Evolutionary conservation across 345 rosid genomes (phyloP).

Genomic region (Excoecaria cochinchinensis): DNA sequence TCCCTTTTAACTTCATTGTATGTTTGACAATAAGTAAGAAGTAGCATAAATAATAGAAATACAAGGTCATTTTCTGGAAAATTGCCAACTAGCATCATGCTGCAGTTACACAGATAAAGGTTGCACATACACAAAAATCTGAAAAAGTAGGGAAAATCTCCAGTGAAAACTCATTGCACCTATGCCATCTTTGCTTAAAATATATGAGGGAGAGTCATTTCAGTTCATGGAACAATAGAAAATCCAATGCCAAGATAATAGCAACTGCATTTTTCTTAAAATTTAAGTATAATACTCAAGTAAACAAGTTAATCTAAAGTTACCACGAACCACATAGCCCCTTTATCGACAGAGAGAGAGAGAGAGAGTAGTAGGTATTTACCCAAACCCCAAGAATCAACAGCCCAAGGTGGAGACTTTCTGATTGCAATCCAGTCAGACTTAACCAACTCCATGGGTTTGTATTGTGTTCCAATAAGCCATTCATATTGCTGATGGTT

Average conservation of each 20-base stretch:
- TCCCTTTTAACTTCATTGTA: no score
- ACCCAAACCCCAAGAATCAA: slow-evolving; percentile 99
- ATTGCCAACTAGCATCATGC: background rate
- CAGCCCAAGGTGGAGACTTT: slow-evolving; percentile 95
- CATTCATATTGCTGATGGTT: slow-evolving; percentile 79
- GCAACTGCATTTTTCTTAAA: background rate
- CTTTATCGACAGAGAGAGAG: background rate
- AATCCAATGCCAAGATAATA: background rate
- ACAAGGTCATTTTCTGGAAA: background rate
- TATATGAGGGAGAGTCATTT: background rate
- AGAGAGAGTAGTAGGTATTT: slow-evolving; percentile 23
- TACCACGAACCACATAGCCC: background rate
- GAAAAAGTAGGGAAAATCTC: background rate
- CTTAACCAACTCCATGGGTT: slow-evolving; percentile 84
- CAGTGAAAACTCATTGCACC: background rate
- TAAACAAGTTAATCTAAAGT: background rate
- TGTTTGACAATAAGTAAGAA: background rate
- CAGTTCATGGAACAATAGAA: background rate
- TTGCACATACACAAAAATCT: background rate
- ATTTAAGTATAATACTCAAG: background rate
- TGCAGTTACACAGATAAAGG: background rate
- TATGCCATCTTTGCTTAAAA: background rate
- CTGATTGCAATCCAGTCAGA: slow-evolving; percentile 90
- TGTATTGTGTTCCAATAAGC: slow-evolving; percentile 92
- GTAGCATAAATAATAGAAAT: background rate